Evolutionary conservation across 768 basidiomycete species (phyloP).

Genomic region (Coprinopsis marcescibilis): DNA sequence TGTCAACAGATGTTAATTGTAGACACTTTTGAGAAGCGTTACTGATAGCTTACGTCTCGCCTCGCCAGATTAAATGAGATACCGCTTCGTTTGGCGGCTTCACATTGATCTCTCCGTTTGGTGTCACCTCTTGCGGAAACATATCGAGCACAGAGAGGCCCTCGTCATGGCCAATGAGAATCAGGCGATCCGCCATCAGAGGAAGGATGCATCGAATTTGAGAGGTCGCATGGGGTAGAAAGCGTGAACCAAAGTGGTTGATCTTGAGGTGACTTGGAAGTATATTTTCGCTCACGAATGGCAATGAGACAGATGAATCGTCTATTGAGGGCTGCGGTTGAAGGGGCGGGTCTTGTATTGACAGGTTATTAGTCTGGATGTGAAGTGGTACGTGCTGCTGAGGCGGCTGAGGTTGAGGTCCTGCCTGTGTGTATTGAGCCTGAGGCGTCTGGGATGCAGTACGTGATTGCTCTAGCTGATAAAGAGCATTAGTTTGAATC

Average conservation of each 20-base stretch:
- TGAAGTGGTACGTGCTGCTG: slow-evolving; percentile 23
- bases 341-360: slow-evolving; percentile 23
- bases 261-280: slow-evolving; percentile 60
- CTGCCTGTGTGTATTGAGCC: background rate
- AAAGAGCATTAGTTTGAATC: background rate
- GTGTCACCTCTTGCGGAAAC: slow-evolving; percentile 69
- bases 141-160: slow-evolving; percentile 80
- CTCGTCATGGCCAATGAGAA: slow-evolving; percentile 77
- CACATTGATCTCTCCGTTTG: slow-evolving; percentile 36
- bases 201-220: slow-evolving; percentile 76
- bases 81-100: slow-evolving; percentile 72
- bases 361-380: slow-evolving; percentile 40
- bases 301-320: slow-evolving; percentile 33
- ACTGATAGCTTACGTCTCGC: slow-evolving; percentile 55
- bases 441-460: background rate
- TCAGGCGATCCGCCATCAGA: slow-evolving; percentile 51
- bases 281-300: slow-evolving; percentile 44
- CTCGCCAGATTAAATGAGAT: slow-evolving; percentile 63
- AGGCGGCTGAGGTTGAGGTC: background rate
- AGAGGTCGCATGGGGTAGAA: slow-evolving; percentile 72
- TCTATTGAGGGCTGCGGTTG: slow-evolving; percentile 19
- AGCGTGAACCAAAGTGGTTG: slow-evolving; percentile 79
- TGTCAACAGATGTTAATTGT: slow-evolving; percentile 20
- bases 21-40: background rate
- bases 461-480: background rate